Base-by-base conservation (phyloP, 2,329 filamentous ascomycete species). In the Aspergillus persii region DNA sequence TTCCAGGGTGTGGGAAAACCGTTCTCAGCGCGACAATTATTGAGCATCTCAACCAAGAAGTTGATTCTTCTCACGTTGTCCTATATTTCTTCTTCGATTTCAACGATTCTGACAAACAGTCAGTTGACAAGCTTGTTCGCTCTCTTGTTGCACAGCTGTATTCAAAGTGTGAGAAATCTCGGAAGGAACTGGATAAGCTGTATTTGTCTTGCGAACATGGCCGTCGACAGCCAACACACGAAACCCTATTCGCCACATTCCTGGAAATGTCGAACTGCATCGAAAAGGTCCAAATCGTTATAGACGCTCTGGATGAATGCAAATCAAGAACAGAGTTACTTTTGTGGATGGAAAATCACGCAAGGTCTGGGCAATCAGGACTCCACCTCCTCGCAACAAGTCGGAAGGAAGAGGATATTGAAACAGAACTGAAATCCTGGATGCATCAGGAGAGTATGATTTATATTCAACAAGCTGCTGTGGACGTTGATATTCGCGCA, bases 281-380 rank as follows among this genome's bases (percentile, higher is more conserved):
- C 8, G 11, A 54, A 33, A 29, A 46, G 2, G 27, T 54, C 23
- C 29, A 50, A 15, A 57, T 60, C 7, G 41, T 60, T 2, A 44
- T 57, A 9, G 58, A 60, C 23, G 58, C 58, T 29, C 44, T 56
- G 2, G 58, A 60, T 54, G 58, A 60, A 54, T 60, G 58, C 26
- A 50, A 31, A 44, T 46, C 49, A 50, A 50, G 41, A 8, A 44
- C 1, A 51, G 33, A 33, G 3, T 3, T 31, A 9, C 33, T 36
- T 9, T 9, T 9, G 33, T 36, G 33, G 33, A 36, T 36, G 8
- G 33, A 36, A 11, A 9, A 36, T 23, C 41, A 46, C 29, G 31
- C 50, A 50, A 5, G 18, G n/a, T 58, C 44, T 29, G 30, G 23
- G 29, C 30, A 53, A 41, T 15, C 27, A 29, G 56, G 46, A 23